phyloP scores from a whole-genome alignment of 352 stramenopile species.

The Globisporangium megalacanthum region DNA sequence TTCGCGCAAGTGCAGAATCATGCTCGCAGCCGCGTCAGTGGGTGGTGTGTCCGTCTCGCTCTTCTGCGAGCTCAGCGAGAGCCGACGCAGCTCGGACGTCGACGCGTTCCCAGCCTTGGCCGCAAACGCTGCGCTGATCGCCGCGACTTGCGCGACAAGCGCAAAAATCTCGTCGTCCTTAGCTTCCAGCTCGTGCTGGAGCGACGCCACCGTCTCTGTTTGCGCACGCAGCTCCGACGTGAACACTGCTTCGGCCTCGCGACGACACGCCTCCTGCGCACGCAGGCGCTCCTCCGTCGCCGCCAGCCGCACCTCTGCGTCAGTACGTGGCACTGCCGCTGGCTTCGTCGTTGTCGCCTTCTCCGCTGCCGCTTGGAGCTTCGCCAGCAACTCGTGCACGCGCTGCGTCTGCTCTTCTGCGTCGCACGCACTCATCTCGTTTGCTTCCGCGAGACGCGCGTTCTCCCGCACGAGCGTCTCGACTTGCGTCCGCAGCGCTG shows the following conservation, averaged over 20 bases:
- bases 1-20: slow-evolving; percentile 21
- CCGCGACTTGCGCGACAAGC: slow-evolving; percentile 10
- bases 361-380: slow-evolving; percentile 13
- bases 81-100: slow-evolving; percentile 4
- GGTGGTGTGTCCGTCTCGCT: background rate
- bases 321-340: slow-evolving; percentile 16
- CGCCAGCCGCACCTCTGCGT: slow-evolving; percentile 30
- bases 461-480: slow-evolving; percentile 59
- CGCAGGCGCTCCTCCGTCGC: slow-evolving; percentile 30
- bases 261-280: slow-evolving; percentile 40
- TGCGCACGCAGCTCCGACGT: slow-evolving; percentile 34
- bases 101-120: slow-evolving; percentile 4
- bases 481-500: slow-evolving; percentile 43
- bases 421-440: slow-evolving; percentile 27
- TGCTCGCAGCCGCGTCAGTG: slow-evolving; percentile 8
- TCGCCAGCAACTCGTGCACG: slow-evolving; percentile 4
- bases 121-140: slow-evolving; percentile 20
- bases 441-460: slow-evolving; percentile 25
- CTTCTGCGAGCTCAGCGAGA: slow-evolving; percentile 5
- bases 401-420: slow-evolving; percentile 25
- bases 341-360: slow-evolving; percentile 14
- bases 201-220: slow-evolving; percentile 28
- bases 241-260: slow-evolving; percentile 44
- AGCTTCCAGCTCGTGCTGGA: slow-evolving; percentile 26
- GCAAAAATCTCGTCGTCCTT: slow-evolving; percentile 10